phyloP scores from a whole-genome alignment of 2,329 filamentous ascomycete genomes.

The Trematosphaeria pertusa region DNA sequence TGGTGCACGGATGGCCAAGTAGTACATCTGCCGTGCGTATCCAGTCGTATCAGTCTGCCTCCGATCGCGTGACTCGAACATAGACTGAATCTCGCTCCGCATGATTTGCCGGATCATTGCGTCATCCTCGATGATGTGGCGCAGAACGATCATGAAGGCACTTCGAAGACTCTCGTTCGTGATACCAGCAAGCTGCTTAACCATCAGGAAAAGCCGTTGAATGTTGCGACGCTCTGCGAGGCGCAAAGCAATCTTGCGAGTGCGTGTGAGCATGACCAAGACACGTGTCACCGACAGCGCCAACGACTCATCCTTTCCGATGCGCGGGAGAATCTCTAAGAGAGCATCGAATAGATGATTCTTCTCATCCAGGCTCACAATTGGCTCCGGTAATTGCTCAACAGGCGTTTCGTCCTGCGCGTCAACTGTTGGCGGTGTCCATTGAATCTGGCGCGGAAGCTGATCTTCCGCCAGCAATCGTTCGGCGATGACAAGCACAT shows the following conservation, averaged over 20 bases:
- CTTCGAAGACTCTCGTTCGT: constrained; percentile 77
- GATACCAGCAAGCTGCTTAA: constrained; percentile 84
- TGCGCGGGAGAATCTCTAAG: constrained; percentile 81
- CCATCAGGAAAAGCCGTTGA: constrained; percentile 90
- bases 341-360: constrained; percentile 75
- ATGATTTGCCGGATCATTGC: constrained; percentile 90
- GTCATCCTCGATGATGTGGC: constrained; percentile 94
- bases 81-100: constrained; percentile 83
- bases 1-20: constrained; percentile 80
- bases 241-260: constrained; percentile 73
- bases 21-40: constrained; percentile 79
- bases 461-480: constrained; percentile 88
- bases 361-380: constrained; percentile 71
- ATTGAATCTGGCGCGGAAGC: constrained; percentile 76
- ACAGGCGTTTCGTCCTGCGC: constrained; percentile 59
- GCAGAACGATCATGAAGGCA: constrained; percentile 82
- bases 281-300: constrained; percentile 84
- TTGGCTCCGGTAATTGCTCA: constrained; percentile 65
- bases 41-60: constrained; percentile 69
- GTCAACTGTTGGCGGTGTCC: constrained; percentile 64
- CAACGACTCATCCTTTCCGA: constrained; percentile 86
- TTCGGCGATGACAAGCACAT: constrained; percentile 88
- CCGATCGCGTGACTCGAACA: constrained; percentile 66
- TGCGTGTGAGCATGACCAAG: constrained; percentile 85
- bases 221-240: constrained; percentile 89